Evolutionary conservation across 73 alveolate genomes (phyloP), one percentile per base, ranked within the genome.

Genomic region (Chromera velia): DNA sequence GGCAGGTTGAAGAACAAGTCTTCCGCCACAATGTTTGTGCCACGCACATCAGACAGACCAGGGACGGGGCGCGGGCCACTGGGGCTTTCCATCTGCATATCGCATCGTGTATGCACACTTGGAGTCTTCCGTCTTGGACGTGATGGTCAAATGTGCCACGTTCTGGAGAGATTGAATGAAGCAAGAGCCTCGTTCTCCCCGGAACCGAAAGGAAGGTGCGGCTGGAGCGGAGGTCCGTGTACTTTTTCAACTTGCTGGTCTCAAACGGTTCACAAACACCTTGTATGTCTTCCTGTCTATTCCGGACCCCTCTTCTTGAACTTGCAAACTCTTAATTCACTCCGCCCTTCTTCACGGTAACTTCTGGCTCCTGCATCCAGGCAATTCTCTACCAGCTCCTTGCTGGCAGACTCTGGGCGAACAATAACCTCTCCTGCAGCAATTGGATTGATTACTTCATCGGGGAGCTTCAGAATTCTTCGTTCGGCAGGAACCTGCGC

Each of bases 131-230:
- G 84, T 86, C 89, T 82, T 90, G 69, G 95, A 70, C 22, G 94
- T 90, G 30, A 94, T 91, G 13, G 95, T 88, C 31, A 94, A 86
- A 34, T 93, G 91, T 33, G 96, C 87, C 68, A 89, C 92, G 81
- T 87, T n/a, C n/a, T n/a, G n/a, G 91, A n/a, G 94, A 83, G 31
- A 94, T 87, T 28, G 94, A 87, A 17, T 96, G 94, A 32, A 94
- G 81, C 22, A 98, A 97, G n/a, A n/a, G n/a, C n/a, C n/a, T n/a
- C n/a, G n/a, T 81, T 94, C 98, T 22, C 98, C 98, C 75, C 98
- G 86, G 81, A 94, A 94, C 32, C 98, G 97, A n/a, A n/a, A n/a
- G n/a, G 76, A 94, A 94, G 34, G 96, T 89, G 27, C 88, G 89
- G 73, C 92, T 90, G 63, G 82, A 40, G 34, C 83, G 71, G 73